Percentiles rank a stretch among this genome's conserved stretches.
Conservation (phyloP, 768 basidiomycete genomes). For the Hortiboletus campestris region DNA sequence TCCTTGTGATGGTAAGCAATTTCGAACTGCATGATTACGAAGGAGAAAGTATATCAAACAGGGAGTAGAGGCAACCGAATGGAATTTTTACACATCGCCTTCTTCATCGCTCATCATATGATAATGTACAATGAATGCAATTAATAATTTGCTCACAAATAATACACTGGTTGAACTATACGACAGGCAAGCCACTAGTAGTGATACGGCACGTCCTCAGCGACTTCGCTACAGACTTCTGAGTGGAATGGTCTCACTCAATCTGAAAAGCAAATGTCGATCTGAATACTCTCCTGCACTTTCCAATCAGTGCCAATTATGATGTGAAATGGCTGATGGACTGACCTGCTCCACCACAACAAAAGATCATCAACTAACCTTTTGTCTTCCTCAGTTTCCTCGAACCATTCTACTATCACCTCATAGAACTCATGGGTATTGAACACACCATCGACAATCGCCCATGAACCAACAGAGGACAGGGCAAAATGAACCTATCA, state of each 20-base stretch:
- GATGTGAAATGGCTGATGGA: not conserved
- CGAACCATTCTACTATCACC: slow-evolving; percentile 1
- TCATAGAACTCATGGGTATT: not conserved
- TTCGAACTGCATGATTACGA: not conserved
- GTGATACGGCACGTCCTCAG: not conserved
- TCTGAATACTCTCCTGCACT: not conserved
- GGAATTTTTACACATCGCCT: not conserved
- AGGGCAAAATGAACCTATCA: slow-evolving; percentile 1
- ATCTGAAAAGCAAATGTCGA: not conserved
- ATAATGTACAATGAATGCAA: not conserved
- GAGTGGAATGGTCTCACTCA: too few species aligned
- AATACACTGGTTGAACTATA: not conserved
- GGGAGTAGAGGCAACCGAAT: not conserved
- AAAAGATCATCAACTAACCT: not conserved
- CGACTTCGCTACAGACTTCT: not conserved
- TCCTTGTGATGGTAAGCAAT: not conserved
- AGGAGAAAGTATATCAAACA: not conserved
- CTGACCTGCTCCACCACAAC: not conserved
- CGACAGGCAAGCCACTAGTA: not conserved
- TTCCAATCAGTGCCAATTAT: not conserved
- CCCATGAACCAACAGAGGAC: not conserved
- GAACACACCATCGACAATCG: not conserved
- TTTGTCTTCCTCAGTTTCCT: not conserved
- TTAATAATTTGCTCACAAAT: not conserved
- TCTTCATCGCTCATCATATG: not conserved